Evolutionary conservation across 176 grass and related monocot species (phyloP), one percentile per base, ranked within the genome.

Genomic region (Oryza meridionalis): DNA sequence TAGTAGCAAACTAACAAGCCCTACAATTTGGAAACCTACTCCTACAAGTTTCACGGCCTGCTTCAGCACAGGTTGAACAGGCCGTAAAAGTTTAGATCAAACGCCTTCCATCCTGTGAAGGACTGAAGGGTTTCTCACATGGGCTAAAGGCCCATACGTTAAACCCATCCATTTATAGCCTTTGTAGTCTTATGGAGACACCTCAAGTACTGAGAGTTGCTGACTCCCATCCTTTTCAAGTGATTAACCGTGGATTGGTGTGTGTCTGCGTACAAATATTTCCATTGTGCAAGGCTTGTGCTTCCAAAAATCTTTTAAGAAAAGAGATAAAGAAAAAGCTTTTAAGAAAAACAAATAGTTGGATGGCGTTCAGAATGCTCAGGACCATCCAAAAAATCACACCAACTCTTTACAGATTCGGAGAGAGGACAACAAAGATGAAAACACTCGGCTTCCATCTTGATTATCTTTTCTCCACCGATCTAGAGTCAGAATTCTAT

Each of bases 401-500:
- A 7, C 13, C 8, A 47, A 16, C 38, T 16, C 17, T 62, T 26
- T 62, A 62, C 62, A 79, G 21, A 38, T 16, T 71, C 46, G 15
- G 49, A 15, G 26, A 84, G 12, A 84, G 45, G 70, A 67, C 29
- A 67, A 21, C 21, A 12, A 77, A 83, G 44, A 65, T 9, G 44
- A 65, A 33, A 72, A 16, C 16, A 70, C 19, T 32, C 69, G 70
- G 12, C 8, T 32, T 70, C 12, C 77, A 33, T 78, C 4, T 14
- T 9, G 31, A 49, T 71, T 51, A 1, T 43, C 19, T 33, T 81
- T 38, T 78, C 66, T 66, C 44, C 65, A 32, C 67, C 7, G 11
- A 33, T 22, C 9, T 72, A 45, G 0, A 25, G 50, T 44, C 21
- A 11, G 53, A 67, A 67, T 46, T 38, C 44, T 17, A 58, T 73